Conservation (phyloP, 441 rosid genomes). For the Adansonia grandidieri region DNA sequence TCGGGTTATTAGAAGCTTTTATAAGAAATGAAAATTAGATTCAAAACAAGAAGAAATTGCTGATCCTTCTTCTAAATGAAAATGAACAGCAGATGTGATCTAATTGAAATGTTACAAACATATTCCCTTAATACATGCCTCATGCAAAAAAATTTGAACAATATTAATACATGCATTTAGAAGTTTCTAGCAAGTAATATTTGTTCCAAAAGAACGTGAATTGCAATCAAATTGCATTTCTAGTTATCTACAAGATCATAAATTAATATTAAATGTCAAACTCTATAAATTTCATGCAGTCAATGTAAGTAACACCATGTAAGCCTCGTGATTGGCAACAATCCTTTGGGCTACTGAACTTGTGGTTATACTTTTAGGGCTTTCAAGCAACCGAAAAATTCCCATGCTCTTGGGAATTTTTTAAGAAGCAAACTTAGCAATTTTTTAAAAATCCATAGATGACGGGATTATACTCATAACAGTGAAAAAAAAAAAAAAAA, state of each 20-base stretch:
- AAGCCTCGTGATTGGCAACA: slow-evolving; percentile 84
- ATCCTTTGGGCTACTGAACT: slow-evolving; percentile 78
- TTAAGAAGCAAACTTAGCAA: too few relatives aligned
- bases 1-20: background rate
- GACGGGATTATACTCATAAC: too few relatives aligned
- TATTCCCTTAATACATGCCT: too few relatives aligned
- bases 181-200: background rate
- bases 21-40: background rate
- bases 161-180: background rate
- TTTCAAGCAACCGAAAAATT: slow-evolving; percentile 72
- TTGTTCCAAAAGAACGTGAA: background rate
- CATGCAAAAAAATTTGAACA: background rate
- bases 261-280: background rate
- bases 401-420: slow-evolving; percentile 84
- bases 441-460: slow-evolving; percentile 16
- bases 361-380: slow-evolving; percentile 79
- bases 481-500: slow-evolving; percentile 10
- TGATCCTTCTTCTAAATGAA: background rate
- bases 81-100: too few relatives aligned
- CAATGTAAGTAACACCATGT: slow-evolving; percentile 45
- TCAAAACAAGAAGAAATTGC: background rate
- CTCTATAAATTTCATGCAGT: background rate
- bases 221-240: background rate
- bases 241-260: background rate
- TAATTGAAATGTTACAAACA: too few relatives aligned